Conservation (phyloP, 306 rosid species). For the Biancaea sappan region DNA sequence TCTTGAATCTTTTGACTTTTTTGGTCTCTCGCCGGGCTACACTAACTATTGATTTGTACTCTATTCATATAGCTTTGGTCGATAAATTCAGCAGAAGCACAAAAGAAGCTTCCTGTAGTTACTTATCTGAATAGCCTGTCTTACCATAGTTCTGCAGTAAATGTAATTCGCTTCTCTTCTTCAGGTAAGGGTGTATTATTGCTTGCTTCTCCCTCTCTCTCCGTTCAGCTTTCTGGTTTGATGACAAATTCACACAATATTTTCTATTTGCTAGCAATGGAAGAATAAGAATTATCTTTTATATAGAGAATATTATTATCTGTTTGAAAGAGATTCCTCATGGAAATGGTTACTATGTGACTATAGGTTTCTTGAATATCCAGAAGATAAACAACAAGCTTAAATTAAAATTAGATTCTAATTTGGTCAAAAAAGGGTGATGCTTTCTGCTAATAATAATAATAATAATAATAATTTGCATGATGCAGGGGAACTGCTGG, state of each 20-base stretch:
- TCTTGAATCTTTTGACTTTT: neutral
- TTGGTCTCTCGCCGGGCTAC: neutral
- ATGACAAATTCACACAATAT: neutral
- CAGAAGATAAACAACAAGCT: neutral
- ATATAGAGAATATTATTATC: neutral
- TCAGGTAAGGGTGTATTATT: slow-evolving; percentile 53
- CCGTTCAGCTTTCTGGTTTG: neutral
- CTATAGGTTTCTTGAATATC: neutral
- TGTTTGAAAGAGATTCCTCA: neutral
- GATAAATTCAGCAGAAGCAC: slow-evolving; percentile 49
- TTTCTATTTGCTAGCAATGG: neutral
- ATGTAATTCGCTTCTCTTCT: slow-evolving; percentile 78
- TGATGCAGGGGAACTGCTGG: slow-evolving; percentile 79
- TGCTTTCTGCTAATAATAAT: slow-evolving; percentile 23
- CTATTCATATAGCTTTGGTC: slow-evolving; percentile 69
- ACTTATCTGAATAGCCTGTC: slow-evolving; percentile 70
- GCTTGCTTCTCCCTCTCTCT: neutral
- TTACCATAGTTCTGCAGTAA: slow-evolving; percentile 80
- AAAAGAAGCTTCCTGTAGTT: slow-evolving; percentile 67
- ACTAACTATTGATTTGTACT: slow-evolving; percentile 28
- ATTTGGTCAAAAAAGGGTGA: neutral
- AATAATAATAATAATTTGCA: slow-evolving; percentile 13
- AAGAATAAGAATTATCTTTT: neutral
- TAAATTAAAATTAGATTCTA: neutral
- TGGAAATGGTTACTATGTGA: neutral